Conservation (phyloP, 225 moss, liverwort and hornwort species). For the Straminergon stramineum region DNA sequence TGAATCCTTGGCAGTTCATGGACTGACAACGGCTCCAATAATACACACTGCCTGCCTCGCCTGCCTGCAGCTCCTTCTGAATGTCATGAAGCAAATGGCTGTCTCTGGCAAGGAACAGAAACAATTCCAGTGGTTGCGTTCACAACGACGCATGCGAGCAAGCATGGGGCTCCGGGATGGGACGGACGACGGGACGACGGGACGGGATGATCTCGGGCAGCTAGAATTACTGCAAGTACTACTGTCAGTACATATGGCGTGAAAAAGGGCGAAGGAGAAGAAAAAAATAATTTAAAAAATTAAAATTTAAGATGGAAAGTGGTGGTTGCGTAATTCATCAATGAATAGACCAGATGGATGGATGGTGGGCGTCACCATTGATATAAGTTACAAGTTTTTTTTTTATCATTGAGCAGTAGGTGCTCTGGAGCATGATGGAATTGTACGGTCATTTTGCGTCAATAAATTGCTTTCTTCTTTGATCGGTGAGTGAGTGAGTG, state of each 20-base stretch:
- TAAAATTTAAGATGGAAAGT: neutral
- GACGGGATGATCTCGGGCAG: neutral
- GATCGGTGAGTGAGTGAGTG: too few species aligned
- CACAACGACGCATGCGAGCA: neutral
- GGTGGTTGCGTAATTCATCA: neutral
- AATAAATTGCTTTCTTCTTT: neutral
- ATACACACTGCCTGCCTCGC: neutral
- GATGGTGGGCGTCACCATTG: neutral
- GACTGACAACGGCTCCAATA: slow-evolving; percentile 22
- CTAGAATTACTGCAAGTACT: neutral
- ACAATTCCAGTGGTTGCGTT: neutral
- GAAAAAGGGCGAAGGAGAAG: neutral
- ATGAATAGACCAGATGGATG: neutral
- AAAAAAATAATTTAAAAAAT: too few species aligned
- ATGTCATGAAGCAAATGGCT: neutral
- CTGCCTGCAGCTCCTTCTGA: neutral
- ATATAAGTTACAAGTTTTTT: too few species aligned
- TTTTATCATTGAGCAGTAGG: neutral
- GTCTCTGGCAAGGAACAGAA: neutral
- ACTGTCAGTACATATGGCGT: neutral
- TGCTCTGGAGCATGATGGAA: neutral
- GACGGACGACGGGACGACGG: too few species aligned
- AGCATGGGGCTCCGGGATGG: neutral
- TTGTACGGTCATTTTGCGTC: neutral
- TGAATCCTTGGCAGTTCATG: neutral